Base-by-base conservation (phyloP, 1,284 basidiomycete genomes). In the Heterobasidion parviporum region DNA sequence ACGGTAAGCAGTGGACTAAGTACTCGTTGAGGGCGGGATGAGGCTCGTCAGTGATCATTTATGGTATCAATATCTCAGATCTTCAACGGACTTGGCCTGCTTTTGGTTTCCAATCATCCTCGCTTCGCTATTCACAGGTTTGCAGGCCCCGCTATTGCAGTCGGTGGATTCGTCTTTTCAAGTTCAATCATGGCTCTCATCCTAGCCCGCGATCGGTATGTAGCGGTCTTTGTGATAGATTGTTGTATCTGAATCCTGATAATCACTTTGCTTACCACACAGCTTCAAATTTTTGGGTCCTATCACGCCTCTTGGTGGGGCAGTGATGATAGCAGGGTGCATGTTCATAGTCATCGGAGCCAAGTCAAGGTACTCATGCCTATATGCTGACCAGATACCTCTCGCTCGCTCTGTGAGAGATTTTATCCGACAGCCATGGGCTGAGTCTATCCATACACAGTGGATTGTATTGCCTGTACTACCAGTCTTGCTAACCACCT, bases 281-380 rank as follows among this genome's bases (percentile, higher is more conserved):
- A 87, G 84, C 46, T 70, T 82, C 60, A 82, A 72, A 63, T 75
- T 81, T 57, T 65, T 92, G 48, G 90, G 89, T 0, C 89, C 88
- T 2, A 68, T 90, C 49, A 92, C 90, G 12, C 91, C 90, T 0
- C 60, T 92, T 16, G 90, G 89, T 2, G 90, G 85, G 2, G 59
- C 80, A 26, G 61, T 81, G 2, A 87, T 91, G 85, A 89, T 92
- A 64, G 81, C 82, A 53, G 90, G 90, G 88, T 92, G 65, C 75
- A 85, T 69, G 8, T 9, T 50, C 33, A 46, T 47, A 41, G 50
- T 52, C 41, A 2, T 7, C 16, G 57, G 20, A 26, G 10, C 47
- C 38, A 45, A 34, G 32, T 50, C 26, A 46, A 34, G 33, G 16
- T 38, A 15, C 32, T 57, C 46, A 53, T 53, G 20, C 15, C 41